phyloP scores from a whole-genome alignment of 2,329 filamentous ascomycete genomes.

The Aureobasidium pullulans region DNA sequence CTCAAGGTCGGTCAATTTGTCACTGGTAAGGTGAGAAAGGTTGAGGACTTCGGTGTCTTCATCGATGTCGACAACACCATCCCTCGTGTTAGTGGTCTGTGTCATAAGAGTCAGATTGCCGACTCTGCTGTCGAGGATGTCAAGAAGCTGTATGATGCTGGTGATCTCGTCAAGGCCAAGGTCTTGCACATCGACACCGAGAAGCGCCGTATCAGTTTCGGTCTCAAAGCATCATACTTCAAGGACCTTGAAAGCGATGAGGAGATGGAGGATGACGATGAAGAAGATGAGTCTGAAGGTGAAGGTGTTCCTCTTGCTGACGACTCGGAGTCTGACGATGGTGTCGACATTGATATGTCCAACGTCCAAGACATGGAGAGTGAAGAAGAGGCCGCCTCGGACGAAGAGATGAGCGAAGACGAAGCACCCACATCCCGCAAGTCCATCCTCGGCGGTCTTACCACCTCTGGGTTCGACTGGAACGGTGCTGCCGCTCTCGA shows the following conservation, averaged over 20 bases:
- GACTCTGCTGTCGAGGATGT: slow-evolving; percentile 75
- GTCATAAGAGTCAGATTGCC: slow-evolving; percentile 87
- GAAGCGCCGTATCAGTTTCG: slow-evolving; percentile 77
- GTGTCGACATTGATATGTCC: slow-evolving; percentile 37
- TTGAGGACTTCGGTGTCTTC: slow-evolving; percentile 92
- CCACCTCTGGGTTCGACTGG: slow-evolving; percentile 81
- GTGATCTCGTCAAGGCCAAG: slow-evolving; percentile 88
- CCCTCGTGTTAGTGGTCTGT: slow-evolving; percentile 82
- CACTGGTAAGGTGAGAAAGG: slow-evolving; percentile 85
- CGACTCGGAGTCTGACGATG: slow-evolving; percentile 31
- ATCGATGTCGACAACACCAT: slow-evolving; percentile 76
- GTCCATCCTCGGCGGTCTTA: slow-evolving; percentile 40
- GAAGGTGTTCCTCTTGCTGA: slow-evolving; percentile 29
- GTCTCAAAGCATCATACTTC: slow-evolving; percentile 89
- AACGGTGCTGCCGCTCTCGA: slow-evolving; percentile 53
- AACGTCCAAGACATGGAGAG: slow-evolving; percentile 39
- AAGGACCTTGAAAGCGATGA: slow-evolving; percentile 46
- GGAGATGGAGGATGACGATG: slow-evolving; percentile 33
- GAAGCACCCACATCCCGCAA: slow-evolving; percentile 1
- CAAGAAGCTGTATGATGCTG: slow-evolving; percentile 81
- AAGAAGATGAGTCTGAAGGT: slow-evolving; percentile 26
- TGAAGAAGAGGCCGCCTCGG: slow-evolving; percentile 44
- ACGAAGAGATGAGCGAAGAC: slow-evolving; percentile 24
- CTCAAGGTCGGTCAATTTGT: slow-evolving; percentile 73
- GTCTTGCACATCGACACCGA: slow-evolving; percentile 69